A percentile compares a stretch with the other conserved stretches of the same genome.
Evolutionary conservation across 2,329 filamentous ascomycete genomes (phyloP).

Genomic region (Fusarium coicis): DNA sequence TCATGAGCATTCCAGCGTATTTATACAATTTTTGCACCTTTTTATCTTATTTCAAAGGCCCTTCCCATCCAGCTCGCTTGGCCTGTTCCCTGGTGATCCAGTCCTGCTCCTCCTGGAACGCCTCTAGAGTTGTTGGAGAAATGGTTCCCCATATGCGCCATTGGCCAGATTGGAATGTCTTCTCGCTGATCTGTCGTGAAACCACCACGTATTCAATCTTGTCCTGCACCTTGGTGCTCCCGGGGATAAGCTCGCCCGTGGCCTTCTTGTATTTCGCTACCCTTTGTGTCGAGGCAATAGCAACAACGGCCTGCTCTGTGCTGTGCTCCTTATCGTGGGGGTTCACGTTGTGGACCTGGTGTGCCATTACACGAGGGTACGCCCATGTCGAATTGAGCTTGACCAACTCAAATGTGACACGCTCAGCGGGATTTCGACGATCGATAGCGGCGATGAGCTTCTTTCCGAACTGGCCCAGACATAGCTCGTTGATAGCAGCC

Average conservation of each 20-base stretch:
- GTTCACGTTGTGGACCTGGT: slow-evolving; percentile 62
- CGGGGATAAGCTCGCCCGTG: slow-evolving; percentile 55
- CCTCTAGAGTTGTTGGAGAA: slow-evolving; percentile 61
- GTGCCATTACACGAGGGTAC: slow-evolving; percentile 64
- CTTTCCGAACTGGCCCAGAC: slow-evolving; percentile 62
- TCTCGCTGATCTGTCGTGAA: slow-evolving; percentile 58
- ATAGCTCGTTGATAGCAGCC: slow-evolving; percentile 61
- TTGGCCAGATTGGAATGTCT: slow-evolving; percentile 58
- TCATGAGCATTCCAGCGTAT: background rate
- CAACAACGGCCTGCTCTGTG: slow-evolving; percentile 67
- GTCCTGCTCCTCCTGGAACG: slow-evolving; percentile 50
- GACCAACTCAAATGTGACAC: slow-evolving; percentile 65
- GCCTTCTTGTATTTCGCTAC: slow-evolving; percentile 55
- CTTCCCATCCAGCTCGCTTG: slow-evolving; percentile 48
- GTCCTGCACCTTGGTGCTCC: slow-evolving; percentile 61
- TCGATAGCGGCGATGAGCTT: slow-evolving; percentile 66
- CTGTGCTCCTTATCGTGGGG: slow-evolving; percentile 51
- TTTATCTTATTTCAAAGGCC: slow-evolving; percentile 29
- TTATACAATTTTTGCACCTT: background rate
- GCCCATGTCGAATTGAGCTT: slow-evolving; percentile 56
- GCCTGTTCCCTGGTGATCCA: slow-evolving; percentile 49
- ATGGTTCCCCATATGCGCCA: slow-evolving; percentile 76
- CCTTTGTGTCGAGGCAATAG: slow-evolving; percentile 67
- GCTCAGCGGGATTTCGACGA: slow-evolving; percentile 58
- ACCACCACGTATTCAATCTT: slow-evolving; percentile 74